Evolutionary conservation across 495 filamentous ascomycete species (phyloP).

Genomic region (Aspergillus ostianus): DNA sequence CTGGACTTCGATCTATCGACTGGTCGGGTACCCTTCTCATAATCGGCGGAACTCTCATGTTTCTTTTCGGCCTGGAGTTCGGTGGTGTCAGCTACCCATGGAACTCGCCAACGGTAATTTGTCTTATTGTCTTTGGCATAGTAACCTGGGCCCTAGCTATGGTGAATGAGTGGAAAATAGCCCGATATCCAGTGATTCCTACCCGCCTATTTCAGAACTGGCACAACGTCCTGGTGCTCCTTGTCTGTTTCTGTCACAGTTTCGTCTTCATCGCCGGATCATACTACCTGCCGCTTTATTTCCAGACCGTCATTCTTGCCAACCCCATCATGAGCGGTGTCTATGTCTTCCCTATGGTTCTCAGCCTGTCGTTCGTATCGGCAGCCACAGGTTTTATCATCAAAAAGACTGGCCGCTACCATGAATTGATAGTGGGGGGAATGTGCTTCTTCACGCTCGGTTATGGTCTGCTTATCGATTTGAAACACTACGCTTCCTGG

Average conservation of each 20-base stretch:
- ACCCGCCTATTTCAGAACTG: conserved; percentile 60
- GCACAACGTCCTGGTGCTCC: conserved; percentile 57
- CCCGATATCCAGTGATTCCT: conserved; percentile 77
- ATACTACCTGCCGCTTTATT: conserved; percentile 79
- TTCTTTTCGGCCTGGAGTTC: conserved; percentile 76
- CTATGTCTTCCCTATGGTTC: conserved; percentile 71
- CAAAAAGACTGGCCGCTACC: conserved; percentile 61
- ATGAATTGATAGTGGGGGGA: conserved; percentile 49
- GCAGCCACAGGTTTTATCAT: conserved; percentile 66
- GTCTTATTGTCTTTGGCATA: conserved; percentile 74
- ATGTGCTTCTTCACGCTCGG: conserved; percentile 54
- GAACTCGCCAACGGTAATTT: conserved; percentile 71
- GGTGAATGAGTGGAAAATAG: conserved; percentile 68
- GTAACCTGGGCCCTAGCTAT: conserved; percentile 61
- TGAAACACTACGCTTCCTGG: conserved; percentile 48
- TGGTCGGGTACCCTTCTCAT: conserved; percentile 70
- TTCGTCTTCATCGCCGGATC: conserved; percentile 71
- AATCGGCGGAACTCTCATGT: conserved; percentile 76
- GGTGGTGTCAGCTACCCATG: conserved; percentile 77
- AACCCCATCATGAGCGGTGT: conserved; percentile 74
- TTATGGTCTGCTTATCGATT: conserved; percentile 50
- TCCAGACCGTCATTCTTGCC: conserved; percentile 71
- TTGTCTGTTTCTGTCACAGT: conserved; percentile 62
- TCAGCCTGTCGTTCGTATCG: conserved; percentile 68
- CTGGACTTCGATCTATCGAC: conserved; percentile 74